phyloP scores from a whole-genome alignment of 768 basidiomycete genomes.

The Suillus sp. region DNA sequence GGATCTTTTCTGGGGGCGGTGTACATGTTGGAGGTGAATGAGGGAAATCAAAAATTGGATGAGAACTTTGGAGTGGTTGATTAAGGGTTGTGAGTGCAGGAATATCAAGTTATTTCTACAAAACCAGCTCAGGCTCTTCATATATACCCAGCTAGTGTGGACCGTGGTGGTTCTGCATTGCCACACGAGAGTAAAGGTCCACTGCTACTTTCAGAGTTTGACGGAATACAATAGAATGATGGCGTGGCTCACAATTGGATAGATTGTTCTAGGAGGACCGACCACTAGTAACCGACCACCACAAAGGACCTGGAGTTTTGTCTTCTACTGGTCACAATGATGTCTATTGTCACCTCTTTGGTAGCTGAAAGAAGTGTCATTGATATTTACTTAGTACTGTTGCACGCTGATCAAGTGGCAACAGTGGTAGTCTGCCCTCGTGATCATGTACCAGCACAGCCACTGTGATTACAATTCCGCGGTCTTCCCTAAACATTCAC shows the following conservation, averaged over 20 bases:
- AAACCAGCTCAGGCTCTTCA: not conserved
- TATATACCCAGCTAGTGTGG: slow-evolving; percentile 5
- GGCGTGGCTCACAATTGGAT: not conserved
- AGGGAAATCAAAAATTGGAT: not conserved
- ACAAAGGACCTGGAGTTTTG: not conserved
- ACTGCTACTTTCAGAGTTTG: not conserved
- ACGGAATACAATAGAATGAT: slow-evolving; percentile 7
- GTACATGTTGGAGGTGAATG: slow-evolving; percentile 5
- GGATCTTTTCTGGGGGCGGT: not conserved
- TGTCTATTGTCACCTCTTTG: not conserved
- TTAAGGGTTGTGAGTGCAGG: not conserved
- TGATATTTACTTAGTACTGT: not conserved
- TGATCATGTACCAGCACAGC: not conserved
- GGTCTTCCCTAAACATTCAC: not conserved
- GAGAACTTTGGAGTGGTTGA: not conserved
- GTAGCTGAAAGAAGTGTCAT: not conserved
- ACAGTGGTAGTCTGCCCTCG: no score
- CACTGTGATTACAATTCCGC: not conserved
- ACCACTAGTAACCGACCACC: not conserved
- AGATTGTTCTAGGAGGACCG: not conserved
- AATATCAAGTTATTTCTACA: not conserved
- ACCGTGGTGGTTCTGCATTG: not conserved
- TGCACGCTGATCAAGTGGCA: not conserved
- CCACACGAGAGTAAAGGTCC: not conserved
- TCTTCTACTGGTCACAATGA: not conserved